These are phyloP conservation scores for Tetradesmus lagerheimii DNA, from an alignment of 139 green algal species.

Conservation along the genomic window DNA sequence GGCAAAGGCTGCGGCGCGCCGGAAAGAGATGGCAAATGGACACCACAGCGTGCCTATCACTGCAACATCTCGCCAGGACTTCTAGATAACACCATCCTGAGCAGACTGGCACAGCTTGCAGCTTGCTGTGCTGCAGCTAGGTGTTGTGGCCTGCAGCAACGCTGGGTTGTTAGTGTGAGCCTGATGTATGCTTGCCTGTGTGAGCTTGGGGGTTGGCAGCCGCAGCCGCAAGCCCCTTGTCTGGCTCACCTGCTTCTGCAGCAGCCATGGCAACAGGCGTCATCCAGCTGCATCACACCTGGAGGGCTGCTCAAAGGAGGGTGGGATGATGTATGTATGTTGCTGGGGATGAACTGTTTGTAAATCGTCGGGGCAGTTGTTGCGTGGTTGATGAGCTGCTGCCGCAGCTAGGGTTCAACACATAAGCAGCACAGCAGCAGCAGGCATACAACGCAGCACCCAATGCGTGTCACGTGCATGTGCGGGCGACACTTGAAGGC, in stretches of 20 bases:
- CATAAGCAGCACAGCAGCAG: too few relatives aligned
- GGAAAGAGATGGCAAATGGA: neutral
- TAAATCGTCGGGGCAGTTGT: neutral
- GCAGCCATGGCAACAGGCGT: neutral
- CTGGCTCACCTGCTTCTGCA: neutral
- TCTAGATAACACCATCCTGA: neutral
- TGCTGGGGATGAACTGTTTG: neutral
- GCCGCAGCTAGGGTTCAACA: too few relatives aligned
- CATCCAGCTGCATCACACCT: neutral
- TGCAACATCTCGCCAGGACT: neutral
- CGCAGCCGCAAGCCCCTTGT: neutral
- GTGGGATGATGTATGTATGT: neutral
- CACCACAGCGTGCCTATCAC: slow-evolving; percentile 17
- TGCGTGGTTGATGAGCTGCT: too few relatives aligned
- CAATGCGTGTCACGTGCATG: neutral
- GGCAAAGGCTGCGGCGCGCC: neutral
- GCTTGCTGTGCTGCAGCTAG: too few relatives aligned
- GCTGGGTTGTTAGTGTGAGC: too few relatives aligned
- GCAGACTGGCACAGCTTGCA: too few relatives aligned
- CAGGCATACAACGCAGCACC: too few relatives aligned
- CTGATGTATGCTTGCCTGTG: too few relatives aligned
- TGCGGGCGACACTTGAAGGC: neutral
- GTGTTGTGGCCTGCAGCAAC: too few relatives aligned
- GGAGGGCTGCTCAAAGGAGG: neutral
- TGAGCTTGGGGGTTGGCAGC: neutral